phyloP scores from a whole-genome alignment of 805 yeast genomes.

The Pichia nanzhaoensis region DNA sequence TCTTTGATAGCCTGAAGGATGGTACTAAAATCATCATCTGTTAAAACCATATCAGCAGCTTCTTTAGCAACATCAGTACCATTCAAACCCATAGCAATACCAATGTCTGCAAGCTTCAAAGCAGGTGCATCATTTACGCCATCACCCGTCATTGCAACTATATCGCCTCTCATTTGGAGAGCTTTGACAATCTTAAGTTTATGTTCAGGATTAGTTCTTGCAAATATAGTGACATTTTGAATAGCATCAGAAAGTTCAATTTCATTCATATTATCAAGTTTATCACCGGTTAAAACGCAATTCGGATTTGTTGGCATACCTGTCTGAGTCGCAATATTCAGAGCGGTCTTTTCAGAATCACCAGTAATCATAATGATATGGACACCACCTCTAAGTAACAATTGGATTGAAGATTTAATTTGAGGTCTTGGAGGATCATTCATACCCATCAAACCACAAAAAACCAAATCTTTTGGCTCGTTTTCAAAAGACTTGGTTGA shows the following conservation, averaged over 20 bases:
- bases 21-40: constrained; percentile 95
- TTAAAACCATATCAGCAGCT: constrained; percentile 95
- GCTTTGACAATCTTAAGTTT: constrained; percentile 87
- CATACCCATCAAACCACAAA: constrained; percentile 90
- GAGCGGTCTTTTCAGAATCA: constrained; percentile 83
- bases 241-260: constrained; percentile 69
- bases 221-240: constrained; percentile 79
- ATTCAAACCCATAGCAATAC: constrained; percentile 86
- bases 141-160: constrained; percentile 99
- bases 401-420: constrained; percentile 67
- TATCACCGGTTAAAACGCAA: constrained; percentile 80
- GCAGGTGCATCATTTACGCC: constrained; percentile 99
- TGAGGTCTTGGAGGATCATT: constrained; percentile 96
- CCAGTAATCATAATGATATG: constrained; percentile 98
- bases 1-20: constrained; percentile 91
- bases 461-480: constrained; percentile 56
- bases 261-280: constrained; percentile 66
- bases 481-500: constrained; percentile 32
- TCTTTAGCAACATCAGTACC: constrained; percentile 99
- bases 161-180: constrained; percentile 81
- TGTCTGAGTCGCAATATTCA: constrained; percentile 77
- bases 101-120: constrained; percentile 88
- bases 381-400: constrained; percentile 85
- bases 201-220: constrained; percentile 93
- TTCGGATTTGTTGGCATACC: constrained; percentile 71